phyloP scores from a whole-genome alignment of 805 yeast species.

The Teunomyces lycoperdinae region DNA sequence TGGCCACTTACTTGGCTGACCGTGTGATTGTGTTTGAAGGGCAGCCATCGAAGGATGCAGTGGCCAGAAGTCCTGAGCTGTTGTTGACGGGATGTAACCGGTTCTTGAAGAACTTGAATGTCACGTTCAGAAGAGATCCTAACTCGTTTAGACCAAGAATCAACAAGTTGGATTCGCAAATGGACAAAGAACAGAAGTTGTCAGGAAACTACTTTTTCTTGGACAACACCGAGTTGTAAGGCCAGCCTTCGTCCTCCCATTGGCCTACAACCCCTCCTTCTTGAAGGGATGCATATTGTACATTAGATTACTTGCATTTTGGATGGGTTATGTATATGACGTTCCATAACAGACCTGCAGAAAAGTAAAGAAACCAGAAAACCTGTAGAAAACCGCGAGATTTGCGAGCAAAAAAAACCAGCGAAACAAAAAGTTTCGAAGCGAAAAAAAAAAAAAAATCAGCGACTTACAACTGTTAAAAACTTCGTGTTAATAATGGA shows the following conservation, averaged over 20 bases:
- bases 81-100: conserved; percentile 95
- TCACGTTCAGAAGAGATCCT: conserved; percentile 99
- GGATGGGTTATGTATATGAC: conserved; percentile 9
- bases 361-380: neutral
- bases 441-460: neutral
- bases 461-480: neutral
- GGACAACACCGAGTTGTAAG: conserved; percentile 54
- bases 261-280: neutral
- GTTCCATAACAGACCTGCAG: conserved; percentile 9
- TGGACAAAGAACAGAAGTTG: conserved; percentile 96
- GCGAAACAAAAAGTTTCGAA: neutral
- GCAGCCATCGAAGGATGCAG: conserved; percentile 78
- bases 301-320: conserved; percentile 11
- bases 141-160: conserved; percentile 98
- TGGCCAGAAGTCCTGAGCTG: conserved; percentile 87
- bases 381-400: neutral
- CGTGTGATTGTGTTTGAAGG: conserved; percentile 99
- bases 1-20: conserved; percentile 99
- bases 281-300: conserved; percentile 5
- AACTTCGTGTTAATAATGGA: neutral
- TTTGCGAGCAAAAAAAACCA: neutral
- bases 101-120: conserved; percentile 94
- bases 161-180: conserved; percentile 94
- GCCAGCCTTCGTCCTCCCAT: neutral
- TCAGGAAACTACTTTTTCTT: conserved; percentile 95